Conservation (phyloP, 2,329 filamentous ascomycete genomes). For the Chrysoporthe cubensis region DNA sequence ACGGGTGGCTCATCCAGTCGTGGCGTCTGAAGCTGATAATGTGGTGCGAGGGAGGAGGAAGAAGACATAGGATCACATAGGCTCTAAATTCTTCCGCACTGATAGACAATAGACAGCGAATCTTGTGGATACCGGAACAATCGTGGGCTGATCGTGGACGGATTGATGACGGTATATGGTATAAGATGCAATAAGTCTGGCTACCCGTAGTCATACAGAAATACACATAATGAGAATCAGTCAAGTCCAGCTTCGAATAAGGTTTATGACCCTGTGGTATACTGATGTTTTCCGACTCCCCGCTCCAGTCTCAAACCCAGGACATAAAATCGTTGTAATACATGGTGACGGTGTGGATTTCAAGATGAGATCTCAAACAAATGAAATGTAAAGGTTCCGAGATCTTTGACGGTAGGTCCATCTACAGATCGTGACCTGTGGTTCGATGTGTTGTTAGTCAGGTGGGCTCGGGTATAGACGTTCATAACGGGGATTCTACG, state of each 20-base stretch:
- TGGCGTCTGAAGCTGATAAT: no score
- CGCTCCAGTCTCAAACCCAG: background rate
- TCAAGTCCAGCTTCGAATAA: background rate
- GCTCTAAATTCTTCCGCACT: no score
- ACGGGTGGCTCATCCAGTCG: no score
- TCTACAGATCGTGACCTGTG: constrained; percentile 5
- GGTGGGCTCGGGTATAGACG: background rate
- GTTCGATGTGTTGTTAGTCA: background rate
- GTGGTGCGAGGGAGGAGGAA: no score
- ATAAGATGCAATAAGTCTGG: background rate
- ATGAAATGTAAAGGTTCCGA: background rate
- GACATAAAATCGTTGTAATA: background rate
- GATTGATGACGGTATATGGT: no score
- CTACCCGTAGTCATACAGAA: background rate
- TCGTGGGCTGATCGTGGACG: no score
- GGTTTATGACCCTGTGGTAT: background rate
- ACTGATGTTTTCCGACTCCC: background rate
- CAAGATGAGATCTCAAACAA: background rate
- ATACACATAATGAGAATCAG: background rate
- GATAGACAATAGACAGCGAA: no score
- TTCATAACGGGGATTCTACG: constrained; percentile 39
- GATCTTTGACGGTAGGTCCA: background rate
- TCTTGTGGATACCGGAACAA: no score
- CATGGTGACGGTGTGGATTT: background rate
- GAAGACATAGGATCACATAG: no score